Evolutionary conservation across 169 alveolate species (phyloP).

Genomic region (Cryptosporidium xiaoi): DNA sequence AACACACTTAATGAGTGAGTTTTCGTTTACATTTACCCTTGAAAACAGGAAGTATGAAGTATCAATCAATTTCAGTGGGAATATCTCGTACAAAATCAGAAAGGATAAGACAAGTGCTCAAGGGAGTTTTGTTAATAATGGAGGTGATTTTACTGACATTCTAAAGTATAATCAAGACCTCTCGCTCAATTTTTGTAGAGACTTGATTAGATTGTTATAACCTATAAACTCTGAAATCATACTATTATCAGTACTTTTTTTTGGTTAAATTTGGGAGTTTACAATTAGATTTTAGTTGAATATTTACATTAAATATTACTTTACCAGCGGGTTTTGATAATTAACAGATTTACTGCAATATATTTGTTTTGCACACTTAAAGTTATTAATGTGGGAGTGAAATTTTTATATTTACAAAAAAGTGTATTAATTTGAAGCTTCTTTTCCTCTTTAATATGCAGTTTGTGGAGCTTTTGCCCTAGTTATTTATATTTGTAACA

Average conservation of each 20-base stretch:
- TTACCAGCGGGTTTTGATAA: no score
- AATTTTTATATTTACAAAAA: no score
- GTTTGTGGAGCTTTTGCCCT: no score
- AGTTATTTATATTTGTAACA: no score
- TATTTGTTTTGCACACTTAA: no score
- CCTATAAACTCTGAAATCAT: neutral
- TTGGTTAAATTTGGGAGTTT: no score
- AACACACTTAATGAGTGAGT: neutral
- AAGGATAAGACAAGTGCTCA: neutral
- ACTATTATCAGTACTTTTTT: neutral
- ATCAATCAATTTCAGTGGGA: slow-evolving; percentile 23
- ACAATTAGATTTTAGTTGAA: no score
- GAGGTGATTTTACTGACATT: neutral
- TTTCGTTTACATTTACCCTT: neutral
- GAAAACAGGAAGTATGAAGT: neutral
- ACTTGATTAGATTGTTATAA: neutral
- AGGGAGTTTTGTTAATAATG: neutral
- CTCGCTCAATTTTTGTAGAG: slow-evolving; percentile 16
- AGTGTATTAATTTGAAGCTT: no score
- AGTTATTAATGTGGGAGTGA: no score
- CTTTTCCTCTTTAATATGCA: no score
- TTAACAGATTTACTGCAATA: no score
- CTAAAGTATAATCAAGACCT: slow-evolving; percentile 28
- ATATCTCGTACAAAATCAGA: slow-evolving; percentile 14
- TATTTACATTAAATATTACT: no score